Evolutionary conservation across 352 stramenopile genomes (phyloP).

Genomic region (Sclerospora graminicola): DNA sequence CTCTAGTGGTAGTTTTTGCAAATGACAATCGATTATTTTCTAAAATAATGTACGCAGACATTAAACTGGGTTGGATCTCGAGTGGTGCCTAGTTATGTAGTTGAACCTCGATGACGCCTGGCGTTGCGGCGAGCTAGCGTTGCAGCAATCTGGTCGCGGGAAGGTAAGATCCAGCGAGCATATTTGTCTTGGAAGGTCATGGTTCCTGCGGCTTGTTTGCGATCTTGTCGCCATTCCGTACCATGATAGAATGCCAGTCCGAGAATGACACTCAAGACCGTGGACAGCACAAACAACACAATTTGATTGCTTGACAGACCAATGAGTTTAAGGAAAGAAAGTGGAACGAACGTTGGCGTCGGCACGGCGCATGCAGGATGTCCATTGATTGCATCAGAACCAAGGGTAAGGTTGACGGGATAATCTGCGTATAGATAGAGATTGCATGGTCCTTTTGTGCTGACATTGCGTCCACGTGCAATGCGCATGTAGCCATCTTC

Average conservation of each 20-base stretch:
- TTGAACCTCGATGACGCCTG: slow-evolving; percentile 1
- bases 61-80: slow-evolving; percentile 5
- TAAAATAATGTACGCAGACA: slow-evolving; percentile 30
- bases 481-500: slow-evolving; percentile 79
- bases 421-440: slow-evolving; percentile 69
- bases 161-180: slow-evolving; percentile 51
- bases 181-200: slow-evolving; percentile 48
- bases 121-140: slow-evolving; percentile 20
- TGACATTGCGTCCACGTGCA: slow-evolving; percentile 23
- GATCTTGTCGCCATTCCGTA: slow-evolving; percentile 35
- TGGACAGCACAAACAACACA: slow-evolving; percentile 30
- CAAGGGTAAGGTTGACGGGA: slow-evolving; percentile 36
- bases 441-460: slow-evolving; percentile 44
- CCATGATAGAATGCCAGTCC: slow-evolving; percentile 35
- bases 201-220: slow-evolving; percentile 25
- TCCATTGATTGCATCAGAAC: slow-evolving; percentile 10
- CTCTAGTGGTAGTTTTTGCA: slow-evolving; percentile 9
- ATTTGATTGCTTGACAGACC: slow-evolving; percentile 26
- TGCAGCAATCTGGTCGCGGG: slow-evolving; percentile 47
- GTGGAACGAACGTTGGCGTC: slow-evolving; percentile 20
- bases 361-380: slow-evolving; percentile 29
- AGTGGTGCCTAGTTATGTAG: slow-evolving; percentile 1
- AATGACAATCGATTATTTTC: slow-evolving; percentile 7
- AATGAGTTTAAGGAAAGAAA: slow-evolving; percentile 29
- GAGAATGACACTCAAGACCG: slow-evolving; percentile 20